Base-by-base conservation (phyloP, 2,329 filamentous ascomycete species). In the Thelonectria olida region DNA sequence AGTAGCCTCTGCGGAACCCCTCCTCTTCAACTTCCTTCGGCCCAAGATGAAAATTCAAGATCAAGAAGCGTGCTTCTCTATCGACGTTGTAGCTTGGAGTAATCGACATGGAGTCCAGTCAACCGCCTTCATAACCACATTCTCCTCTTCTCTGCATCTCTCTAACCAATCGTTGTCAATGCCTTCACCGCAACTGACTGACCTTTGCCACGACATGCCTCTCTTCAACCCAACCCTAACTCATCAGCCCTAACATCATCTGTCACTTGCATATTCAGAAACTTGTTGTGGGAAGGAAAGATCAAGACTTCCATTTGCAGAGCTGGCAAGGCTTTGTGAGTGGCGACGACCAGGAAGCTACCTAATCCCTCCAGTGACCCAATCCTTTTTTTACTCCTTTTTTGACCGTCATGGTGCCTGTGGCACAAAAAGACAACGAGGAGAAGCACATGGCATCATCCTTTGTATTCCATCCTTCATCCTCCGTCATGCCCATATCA, bases 301-400 rank as follows among this genome's bases (percentile, higher is more conserved):
- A 72, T 58, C 27, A 66, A 62, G 54, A 67, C 67, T 71, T 72
- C 70, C 70, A 72, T 72, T 72, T 63, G 61, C 50, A 65, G 63
- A 72, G 69, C 69, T 59, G 28, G 56, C 61, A 28, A 47, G 62
- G 68, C 66, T 64, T 65, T 56, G 49, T 58, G 47, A 61, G 57
- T 59, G 39, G 62, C 62, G 44, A 67, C 51, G 63, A 66, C 47
- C 58, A 71, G 67, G 70, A 72, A 72, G 67, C 67, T 69, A 71
- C 61, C 66, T 67, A 67, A 69, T 62, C 68, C 58, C 28, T 52
- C 66, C 53, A 53, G 45, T 57, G 55, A 50, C 62, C 61, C 62
- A 66, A 64, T 63, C 52, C 49, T 61, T 72, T 61, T 72, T 72
- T 72, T 67, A 65, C 58, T 64, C 49, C 51, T 69, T 71, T 72